Conservation (phyloP, 805 yeast species). For the Nakazawaea anatomiae region DNA sequence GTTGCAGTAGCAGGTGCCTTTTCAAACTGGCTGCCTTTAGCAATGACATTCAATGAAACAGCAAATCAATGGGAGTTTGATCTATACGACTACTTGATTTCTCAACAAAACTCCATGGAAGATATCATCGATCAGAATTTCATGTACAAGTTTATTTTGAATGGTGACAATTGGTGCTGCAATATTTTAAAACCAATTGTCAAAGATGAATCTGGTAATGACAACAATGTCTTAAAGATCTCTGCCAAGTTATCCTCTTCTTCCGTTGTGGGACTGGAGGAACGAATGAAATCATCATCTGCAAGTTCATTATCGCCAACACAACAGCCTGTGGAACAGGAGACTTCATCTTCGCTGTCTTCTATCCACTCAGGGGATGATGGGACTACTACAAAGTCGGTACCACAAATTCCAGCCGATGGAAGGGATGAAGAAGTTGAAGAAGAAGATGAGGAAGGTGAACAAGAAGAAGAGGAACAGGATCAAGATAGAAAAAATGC, state of each 20-base stretch:
- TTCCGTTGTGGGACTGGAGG: not conserved
- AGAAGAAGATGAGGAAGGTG: too few species aligned
- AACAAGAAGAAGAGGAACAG: not conserved
- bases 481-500: not conserved
- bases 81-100: conserved; percentile 8
- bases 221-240: conserved; percentile 18
- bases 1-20: conserved; percentile 9
- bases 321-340: not conserved
- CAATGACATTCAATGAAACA: not conserved
- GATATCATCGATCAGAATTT: conserved; percentile 10
- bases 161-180: conserved; percentile 22
- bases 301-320: conserved; percentile 9
- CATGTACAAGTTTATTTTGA: conserved; percentile 22
- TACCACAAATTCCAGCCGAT: not conserved
- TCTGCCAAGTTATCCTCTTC: not conserved
- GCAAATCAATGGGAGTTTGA: conserved; percentile 3
- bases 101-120: conserved; percentile 5
- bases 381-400: not conserved
- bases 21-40: conserved; percentile 2
- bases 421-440: not conserved
- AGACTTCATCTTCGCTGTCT: conserved; percentile 3
- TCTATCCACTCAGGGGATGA: conserved; percentile 1
- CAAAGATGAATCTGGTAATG: conserved; percentile 19
- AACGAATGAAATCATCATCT: not conserved
- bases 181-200: conserved; percentile 16